Conservation (phyloP, 208 protist genomes). For the Spongospora subterranea region DNA sequence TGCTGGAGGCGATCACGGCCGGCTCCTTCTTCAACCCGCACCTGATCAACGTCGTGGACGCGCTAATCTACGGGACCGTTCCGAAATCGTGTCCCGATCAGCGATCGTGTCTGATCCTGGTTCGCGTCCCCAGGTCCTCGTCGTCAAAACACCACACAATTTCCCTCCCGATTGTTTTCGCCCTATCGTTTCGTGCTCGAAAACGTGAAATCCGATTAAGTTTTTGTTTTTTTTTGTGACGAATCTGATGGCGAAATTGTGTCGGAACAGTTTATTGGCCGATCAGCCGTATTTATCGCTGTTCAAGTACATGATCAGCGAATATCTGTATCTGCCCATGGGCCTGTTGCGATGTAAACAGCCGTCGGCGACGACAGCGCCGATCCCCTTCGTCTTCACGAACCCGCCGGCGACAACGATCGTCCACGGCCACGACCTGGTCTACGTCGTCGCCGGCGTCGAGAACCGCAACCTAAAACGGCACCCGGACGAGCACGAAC, state of each 20-base stretch:
- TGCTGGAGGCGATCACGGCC: conserved; percentile 36
- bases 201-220: no score
- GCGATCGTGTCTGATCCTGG: not conserved
- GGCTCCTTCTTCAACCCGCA: conserved; percentile 53
- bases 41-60: conserved; percentile 52
- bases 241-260: no score
- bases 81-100: not conserved
- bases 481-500: not conserved
- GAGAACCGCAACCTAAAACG: not conserved
- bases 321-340: conserved; percentile 37
- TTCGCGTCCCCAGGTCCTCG: not conserved
- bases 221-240: no score
- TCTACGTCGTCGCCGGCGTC: conserved; percentile 25
- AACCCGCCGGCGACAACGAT: conserved; percentile 23
- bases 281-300: conserved; percentile 39
- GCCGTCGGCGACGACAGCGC: not conserved
- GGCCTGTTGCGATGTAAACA: conserved; percentile 37
- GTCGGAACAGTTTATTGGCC: not conserved
- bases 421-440: not conserved
- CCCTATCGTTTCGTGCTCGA: no score
- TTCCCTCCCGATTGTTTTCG: not conserved
- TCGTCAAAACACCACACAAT: not conserved
- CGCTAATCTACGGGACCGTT: conserved; percentile 36
- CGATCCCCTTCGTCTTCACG: conserved; percentile 43
- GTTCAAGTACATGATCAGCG: not conserved